Conservation (phyloP, 805 yeast species). For the Metschnikowia vanudenii region DNA sequence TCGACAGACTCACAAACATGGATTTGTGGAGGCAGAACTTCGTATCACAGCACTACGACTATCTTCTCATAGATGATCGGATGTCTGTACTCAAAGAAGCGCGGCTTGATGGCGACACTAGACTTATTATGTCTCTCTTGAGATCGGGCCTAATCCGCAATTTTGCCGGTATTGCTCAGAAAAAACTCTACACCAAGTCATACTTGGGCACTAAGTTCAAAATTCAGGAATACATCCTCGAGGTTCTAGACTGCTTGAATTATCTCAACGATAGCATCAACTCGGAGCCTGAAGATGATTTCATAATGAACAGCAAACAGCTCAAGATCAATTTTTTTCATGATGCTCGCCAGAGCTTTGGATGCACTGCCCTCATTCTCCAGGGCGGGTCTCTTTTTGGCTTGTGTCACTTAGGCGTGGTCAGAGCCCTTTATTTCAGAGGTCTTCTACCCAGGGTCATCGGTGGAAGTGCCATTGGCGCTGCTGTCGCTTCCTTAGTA, state of each 20-base stretch:
- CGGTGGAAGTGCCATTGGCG: conserved; percentile 92
- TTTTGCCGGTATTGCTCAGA: conserved; percentile 86
- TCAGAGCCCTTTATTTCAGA: conserved; percentile 73
- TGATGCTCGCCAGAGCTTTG: conserved; percentile 83
- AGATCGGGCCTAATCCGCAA: conserved; percentile 85
- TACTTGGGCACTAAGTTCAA: conserved; percentile 85
- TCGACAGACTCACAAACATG: conserved; percentile 46
- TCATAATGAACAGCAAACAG: conserved; percentile 50
- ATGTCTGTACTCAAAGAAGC: conserved; percentile 62
- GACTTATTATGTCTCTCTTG: conserved; percentile 59
- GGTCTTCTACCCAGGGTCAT: conserved; percentile 80
- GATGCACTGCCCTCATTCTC: conserved; percentile 83
- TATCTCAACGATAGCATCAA: conserved; percentile 50
- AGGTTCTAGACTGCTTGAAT: conserved; percentile 66
- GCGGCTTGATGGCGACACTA: conserved; percentile 55
- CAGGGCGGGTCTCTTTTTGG: conserved; percentile 98
- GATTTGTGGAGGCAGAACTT: conserved; percentile 78
- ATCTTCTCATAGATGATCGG: conserved; percentile 74
- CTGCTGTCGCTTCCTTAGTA: conserved; percentile 83
- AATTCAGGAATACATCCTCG: conserved; percentile 83
- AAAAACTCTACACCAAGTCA: conserved; percentile 73
- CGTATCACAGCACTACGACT: conserved; percentile 78
- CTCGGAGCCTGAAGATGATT: conserved; percentile 29
- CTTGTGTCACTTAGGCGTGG: conserved; percentile 89
- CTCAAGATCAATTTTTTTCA: conserved; percentile 73